phyloP scores from a whole-genome alignment of 2,329 filamentous ascomycete genomes.

The Colletotrichum lentis region DNA sequence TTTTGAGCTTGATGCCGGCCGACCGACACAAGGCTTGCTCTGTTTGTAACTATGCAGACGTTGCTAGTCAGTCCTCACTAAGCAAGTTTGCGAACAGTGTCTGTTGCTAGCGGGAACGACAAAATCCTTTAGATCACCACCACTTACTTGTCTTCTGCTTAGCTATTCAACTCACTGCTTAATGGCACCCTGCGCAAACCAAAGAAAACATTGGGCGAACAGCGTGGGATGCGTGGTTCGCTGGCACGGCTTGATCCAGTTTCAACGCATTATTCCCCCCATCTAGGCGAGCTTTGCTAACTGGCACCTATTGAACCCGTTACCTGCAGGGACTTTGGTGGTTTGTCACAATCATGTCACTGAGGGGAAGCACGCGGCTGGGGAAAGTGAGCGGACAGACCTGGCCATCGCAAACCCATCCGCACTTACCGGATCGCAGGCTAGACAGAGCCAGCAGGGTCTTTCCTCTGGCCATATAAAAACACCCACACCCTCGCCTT shows the following conservation, averaged over 20 bases:
- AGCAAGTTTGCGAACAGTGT: no score
- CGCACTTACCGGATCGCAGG: background rate
- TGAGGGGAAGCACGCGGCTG: background rate
- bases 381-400: background rate
- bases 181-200: no score
- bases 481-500: background rate
- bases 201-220: background rate
- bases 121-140: no score
- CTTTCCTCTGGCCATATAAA: background rate
- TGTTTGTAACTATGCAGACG: no score
- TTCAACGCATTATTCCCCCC: background rate
- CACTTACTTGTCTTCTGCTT: no score
- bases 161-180: no score
- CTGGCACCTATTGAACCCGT: background rate
- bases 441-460: background rate
- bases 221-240: background rate
- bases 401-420: background rate
- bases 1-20: background rate
- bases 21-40: background rate
- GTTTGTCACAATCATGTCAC: slow-evolving; percentile 30
- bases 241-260: background rate
- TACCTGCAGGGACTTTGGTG: background rate
- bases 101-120: no score
- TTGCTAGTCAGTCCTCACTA: no score
- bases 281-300: background rate